Percentiles rank a stretch among this genome's conserved stretches.
These are phyloP conservation scores for Apiosordaria backusii DNA, from an alignment of 495 filamentous ascomycete species.

Conservation along the genomic window DNA sequence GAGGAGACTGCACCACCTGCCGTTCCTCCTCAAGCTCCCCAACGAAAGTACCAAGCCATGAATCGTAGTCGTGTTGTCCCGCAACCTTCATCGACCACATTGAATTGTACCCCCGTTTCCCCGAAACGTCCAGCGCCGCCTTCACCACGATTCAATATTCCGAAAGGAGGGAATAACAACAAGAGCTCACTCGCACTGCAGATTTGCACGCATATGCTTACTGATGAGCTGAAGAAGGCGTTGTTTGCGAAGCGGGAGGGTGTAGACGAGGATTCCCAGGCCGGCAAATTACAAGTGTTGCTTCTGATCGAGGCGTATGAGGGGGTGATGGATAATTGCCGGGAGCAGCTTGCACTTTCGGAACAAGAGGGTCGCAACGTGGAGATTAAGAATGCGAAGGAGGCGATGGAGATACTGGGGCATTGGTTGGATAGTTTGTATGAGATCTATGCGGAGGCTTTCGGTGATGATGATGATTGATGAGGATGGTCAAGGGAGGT, in stretches of 20 bases:
- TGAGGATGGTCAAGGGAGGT: background rate
- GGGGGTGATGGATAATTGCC: conserved; percentile 19
- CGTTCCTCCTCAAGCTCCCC: background rate
- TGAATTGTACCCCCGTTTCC: background rate
- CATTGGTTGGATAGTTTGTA: conserved; percentile 25
- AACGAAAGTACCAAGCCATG: background rate
- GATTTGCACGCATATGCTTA: conserved; percentile 22
- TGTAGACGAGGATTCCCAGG: background rate
- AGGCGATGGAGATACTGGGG: conserved; percentile 19
- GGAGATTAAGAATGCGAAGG: conserved; percentile 10
- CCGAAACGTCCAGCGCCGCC: background rate
- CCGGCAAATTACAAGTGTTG: conserved; percentile 19
- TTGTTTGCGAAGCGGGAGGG: background rate
- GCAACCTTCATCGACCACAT: background rate
- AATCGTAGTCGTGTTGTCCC: background rate
- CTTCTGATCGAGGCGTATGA: conserved; percentile 30
- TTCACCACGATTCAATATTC: background rate
- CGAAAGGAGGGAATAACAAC: background rate
- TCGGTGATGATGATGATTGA: background rate
- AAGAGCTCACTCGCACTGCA: conserved; percentile 15
- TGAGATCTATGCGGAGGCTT: conserved; percentile 22
- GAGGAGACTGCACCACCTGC: background rate
- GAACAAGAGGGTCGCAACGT: background rate
- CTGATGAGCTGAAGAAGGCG: conserved; percentile 20
- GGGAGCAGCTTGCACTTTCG: conserved; percentile 4